Base-by-base conservation (phyloP, 305 asterid genomes). In the Fraxinus velutina region DNA sequence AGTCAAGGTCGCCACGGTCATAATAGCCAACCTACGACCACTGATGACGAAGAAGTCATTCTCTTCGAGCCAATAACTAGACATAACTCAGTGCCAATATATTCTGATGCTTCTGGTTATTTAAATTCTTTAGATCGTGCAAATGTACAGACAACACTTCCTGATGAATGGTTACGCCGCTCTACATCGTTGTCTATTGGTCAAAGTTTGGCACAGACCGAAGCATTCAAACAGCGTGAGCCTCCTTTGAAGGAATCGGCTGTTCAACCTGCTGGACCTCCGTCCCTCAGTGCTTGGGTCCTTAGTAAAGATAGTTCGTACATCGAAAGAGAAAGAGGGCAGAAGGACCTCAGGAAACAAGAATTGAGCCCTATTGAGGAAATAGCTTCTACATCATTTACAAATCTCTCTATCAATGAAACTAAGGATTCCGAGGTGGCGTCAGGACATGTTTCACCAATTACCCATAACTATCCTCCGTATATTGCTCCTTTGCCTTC, bases 11-110 rank as follows among this genome's bases (percentile, higher is more conserved):
- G 44, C 39, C 44, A 76, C 34, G 32, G 81, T 82, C 83, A 42
- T 19, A 84, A 84, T 70, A 68, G 74, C 17, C 78, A 82, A 77
- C 30, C 83, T 12, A 39, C 57, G 29, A 34, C 85, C 19, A 0
- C 78, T 1, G 97, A 92, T 29, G 98, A 93, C 83, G 99, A 93
- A 83, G 99, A 95, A 90, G 94, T 92, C 75, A 95, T 95, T 82
- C 92, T 95, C 76, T 95, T 95, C 90, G 90, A 95, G 90, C 99
- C 99, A 57, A 85, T 95, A 79, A 85, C 88, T 0, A 87, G 98
- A 77, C 92, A 89, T 29, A 93, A 92, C 85, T 95, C 98, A 0
- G 95, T 89, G 0, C 99, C 99, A 7, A 76, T 89, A 64, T 80
- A 87, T 37, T 86, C 88, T 27, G 87, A 76, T 66, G 80, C 81